phyloP scores from a whole-genome alignment of 306 rosid species.

The Glycine latifolia region DNA sequence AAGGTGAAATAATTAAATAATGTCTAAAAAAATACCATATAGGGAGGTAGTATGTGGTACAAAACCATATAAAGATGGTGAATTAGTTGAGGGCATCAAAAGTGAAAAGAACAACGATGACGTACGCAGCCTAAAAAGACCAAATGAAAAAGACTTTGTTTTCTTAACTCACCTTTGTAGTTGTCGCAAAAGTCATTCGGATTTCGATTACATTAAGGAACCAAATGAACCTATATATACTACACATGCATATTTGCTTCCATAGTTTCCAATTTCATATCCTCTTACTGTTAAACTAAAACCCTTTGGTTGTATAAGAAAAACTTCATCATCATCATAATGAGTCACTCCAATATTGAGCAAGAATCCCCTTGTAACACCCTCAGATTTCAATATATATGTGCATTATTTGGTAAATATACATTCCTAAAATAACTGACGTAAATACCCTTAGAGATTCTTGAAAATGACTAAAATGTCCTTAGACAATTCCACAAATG shows the following conservation, averaged over 20 bases:
- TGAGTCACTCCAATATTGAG: constrained; percentile 44
- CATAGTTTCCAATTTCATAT: neutral
- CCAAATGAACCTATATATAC: constrained; percentile 33
- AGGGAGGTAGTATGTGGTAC: neutral
- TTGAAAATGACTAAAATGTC: no score
- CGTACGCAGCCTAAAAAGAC: neutral
- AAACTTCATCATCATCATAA: constrained; percentile 5
- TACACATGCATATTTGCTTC: constrained; percentile 20
- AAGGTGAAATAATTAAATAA: no score
- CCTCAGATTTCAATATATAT: no score
- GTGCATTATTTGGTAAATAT: no score
- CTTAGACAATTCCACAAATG: no score
- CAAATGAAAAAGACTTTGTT: neutral
- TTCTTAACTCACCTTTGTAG: neutral
- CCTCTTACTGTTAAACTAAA: neutral
- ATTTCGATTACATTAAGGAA: constrained; percentile 15
- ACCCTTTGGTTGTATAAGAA: constrained; percentile 5
- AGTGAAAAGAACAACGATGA: neutral
- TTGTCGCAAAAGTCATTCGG: neutral
- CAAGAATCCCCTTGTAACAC: constrained; percentile 50
- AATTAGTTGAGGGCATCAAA: neutral
- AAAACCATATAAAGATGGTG: neutral
- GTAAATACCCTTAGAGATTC: no score
- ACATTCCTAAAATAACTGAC: no score
- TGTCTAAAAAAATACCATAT: no score